Evolutionary conservation across 2,329 filamentous ascomycete genomes (phyloP).

Genomic region (Hypoxylon sp.): DNA sequence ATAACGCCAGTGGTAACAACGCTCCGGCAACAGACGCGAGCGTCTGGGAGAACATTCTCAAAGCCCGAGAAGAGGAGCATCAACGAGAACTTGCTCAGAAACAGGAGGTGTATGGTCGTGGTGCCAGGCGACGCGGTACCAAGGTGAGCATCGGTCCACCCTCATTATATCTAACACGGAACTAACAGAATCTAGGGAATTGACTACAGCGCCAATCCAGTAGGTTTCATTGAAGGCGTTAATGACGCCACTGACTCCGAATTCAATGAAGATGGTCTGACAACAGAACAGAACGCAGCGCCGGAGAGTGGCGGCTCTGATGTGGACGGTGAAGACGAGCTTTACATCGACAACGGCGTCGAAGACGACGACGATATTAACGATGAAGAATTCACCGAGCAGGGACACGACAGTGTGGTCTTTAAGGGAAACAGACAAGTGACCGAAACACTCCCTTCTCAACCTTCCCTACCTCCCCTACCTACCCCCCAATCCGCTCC

Average conservation of each 20-base stretch:
- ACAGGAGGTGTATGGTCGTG: slow-evolving; percentile 82
- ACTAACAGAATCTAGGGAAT: slow-evolving; percentile 45
- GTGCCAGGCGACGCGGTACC: slow-evolving; percentile 71
- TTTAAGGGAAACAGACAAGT: too few species aligned
- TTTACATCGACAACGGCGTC: slow-evolving; percentile 42
- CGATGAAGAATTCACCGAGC: slow-evolving; percentile 1
- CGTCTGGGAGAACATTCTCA: slow-evolving; percentile 91
- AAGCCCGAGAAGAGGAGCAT: slow-evolving; percentile 81
- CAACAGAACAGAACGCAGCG: slow-evolving; percentile 35
- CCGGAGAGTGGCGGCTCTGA: slow-evolving; percentile 41
- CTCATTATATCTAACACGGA: slow-evolving; percentile 38
- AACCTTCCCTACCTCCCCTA: too few species aligned
- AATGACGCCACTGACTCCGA: slow-evolving; percentile 29
- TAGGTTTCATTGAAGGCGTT: slow-evolving; percentile 43
- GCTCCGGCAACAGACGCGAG: slow-evolving; percentile 65
- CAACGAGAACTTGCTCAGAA: slow-evolving; percentile 73
- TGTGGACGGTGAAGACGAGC: slow-evolving; percentile 41
- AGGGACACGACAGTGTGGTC: too few species aligned
- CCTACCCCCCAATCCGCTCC: too few species aligned
- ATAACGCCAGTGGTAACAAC: slow-evolving; percentile 61
- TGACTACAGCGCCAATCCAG: slow-evolving; percentile 56
- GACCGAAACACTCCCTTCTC: too few species aligned
- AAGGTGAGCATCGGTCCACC: slow-evolving; percentile 51
- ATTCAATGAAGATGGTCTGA: slow-evolving; percentile 26
- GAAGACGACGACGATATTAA: slow-evolving; percentile 36